A percentile compares a stretch with the other conserved stretches of the same genome.
These are phyloP conservation scores for Eutrema yunnanense DNA, from an alignment of 345 rosid genomes.

Conservation along the genomic window DNA sequence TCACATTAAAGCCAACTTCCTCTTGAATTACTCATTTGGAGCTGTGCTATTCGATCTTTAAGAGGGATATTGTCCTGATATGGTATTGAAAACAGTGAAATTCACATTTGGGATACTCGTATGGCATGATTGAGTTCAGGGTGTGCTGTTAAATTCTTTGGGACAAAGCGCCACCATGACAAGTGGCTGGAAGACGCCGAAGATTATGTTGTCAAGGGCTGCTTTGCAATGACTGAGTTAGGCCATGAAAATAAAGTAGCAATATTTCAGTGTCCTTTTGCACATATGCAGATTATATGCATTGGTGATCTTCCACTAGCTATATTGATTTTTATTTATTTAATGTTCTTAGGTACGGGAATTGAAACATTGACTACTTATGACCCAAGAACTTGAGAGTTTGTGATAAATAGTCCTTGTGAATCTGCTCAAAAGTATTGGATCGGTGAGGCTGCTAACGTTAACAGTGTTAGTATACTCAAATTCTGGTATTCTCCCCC, in stretches of 20 bases:
- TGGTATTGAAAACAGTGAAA: no score
- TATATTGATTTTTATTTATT: background rate
- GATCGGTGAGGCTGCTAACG: slow-evolving; percentile 98
- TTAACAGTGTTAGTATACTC: slow-evolving; percentile 21
- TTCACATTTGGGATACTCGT: no score
- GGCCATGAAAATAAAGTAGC: slow-evolving; percentile 98
- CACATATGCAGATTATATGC: background rate
- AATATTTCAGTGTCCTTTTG: background rate
- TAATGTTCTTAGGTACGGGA: slow-evolving; percentile 66
- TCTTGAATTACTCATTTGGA: no score
- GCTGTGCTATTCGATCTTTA: no score
- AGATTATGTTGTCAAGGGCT: slow-evolving; percentile 62
- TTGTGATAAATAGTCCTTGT: slow-evolving; percentile 82
- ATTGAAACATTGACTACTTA: slow-evolving; percentile 88
- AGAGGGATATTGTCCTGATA: no score
- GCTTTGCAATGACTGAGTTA: slow-evolving; percentile 95
- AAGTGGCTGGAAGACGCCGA: slow-evolving; percentile 81
- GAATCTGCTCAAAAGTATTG: slow-evolving; percentile 98
- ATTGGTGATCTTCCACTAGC: background rate
- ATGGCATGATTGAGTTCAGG: slow-evolving; percentile 33
- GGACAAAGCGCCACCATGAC: no score
- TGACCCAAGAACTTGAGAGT: slow-evolving; percentile 62
- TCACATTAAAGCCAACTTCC: no score
- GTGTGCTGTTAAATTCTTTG: slow-evolving; percentile 78
- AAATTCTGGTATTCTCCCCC: background rate